Conservation (phyloP, 1,139 yeast species). For the Pichia sp. region DNA sequence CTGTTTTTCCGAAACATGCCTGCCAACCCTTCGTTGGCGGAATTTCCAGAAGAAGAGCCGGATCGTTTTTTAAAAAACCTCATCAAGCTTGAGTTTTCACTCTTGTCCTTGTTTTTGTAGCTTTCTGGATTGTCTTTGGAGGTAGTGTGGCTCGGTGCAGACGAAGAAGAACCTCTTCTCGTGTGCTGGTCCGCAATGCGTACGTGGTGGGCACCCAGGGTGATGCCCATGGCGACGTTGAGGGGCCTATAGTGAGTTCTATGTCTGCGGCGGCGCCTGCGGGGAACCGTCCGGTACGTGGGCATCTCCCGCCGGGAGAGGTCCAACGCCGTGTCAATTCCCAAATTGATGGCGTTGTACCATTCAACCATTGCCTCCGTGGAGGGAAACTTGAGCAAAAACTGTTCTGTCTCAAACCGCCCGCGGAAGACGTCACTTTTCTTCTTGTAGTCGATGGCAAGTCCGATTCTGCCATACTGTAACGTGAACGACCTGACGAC, state of each 20-base stretch:
- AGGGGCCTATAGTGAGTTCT: not conserved
- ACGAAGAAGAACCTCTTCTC: not conserved
- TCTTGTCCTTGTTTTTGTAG: not conserved
- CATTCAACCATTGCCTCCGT: constrained; percentile 61
- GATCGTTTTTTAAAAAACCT: not conserved
- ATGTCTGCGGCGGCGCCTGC: constrained; percentile 49
- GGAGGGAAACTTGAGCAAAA: constrained; percentile 51
- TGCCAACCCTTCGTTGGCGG: not conserved
- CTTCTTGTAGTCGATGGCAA: constrained; percentile 67
- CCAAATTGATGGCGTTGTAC: constrained; percentile 56
- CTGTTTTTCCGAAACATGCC: not conserved
- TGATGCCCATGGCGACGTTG: constrained; percentile 8
- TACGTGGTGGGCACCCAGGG: not conserved
- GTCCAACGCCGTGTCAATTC: constrained; percentile 64
- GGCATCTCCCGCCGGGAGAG: constrained; percentile 58
- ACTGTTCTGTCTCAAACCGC: constrained; percentile 66
- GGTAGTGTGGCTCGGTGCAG: not conserved
- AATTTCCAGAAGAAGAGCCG: not conserved
- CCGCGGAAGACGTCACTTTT: constrained; percentile 54
- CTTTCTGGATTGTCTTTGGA: not conserved
- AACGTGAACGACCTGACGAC: constrained; percentile 57
- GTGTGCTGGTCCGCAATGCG: not conserved
- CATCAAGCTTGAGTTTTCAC: not conserved
- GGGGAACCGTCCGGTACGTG: constrained; percentile 66
- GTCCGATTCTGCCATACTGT: constrained; percentile 65